A percentile compares a stretch with the other conserved stretches of the same genome.
Conservation (phyloP, 2,329 filamentous ascomycete genomes). For the Rutstroemia sp. region DNA sequence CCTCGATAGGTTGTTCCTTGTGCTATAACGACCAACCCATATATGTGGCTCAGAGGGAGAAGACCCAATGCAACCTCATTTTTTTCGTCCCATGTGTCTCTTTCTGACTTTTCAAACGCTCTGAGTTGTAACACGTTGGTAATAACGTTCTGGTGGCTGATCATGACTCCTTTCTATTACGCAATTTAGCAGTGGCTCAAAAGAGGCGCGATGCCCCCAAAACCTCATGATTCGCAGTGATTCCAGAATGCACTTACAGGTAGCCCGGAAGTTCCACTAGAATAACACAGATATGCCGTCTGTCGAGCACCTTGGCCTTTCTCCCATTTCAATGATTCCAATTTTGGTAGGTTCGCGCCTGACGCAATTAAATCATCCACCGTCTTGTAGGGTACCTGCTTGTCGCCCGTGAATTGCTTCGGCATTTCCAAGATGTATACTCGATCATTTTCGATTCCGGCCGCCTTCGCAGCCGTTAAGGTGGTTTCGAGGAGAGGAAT, state of each 20-base stretch:
- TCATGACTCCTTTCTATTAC: conserved; percentile 69
- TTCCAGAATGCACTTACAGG: conserved; percentile 47
- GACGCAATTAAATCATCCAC: conserved; percentile 64
- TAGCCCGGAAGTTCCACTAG: conserved; percentile 36
- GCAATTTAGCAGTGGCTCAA: neutral
- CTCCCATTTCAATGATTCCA: conserved; percentile 52
- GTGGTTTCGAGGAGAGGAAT: conserved; percentile 58
- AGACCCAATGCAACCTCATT: conserved; percentile 50
- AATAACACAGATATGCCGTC: conserved; percentile 74
- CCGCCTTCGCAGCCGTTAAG: conserved; percentile 58
- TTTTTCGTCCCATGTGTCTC: conserved; percentile 30
- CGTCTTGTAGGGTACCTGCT: conserved; percentile 53
- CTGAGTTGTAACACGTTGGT: conserved; percentile 50
- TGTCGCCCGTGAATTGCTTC: conserved; percentile 41
- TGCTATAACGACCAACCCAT: conserved; percentile 64
- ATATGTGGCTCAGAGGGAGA: conserved; percentile 85
- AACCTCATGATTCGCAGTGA: neutral
- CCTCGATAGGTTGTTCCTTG: conserved; percentile 61
- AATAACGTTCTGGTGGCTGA: conserved; percentile 77
- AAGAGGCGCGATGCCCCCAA: neutral
- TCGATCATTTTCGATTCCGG: conserved; percentile 60
- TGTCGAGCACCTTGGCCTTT: conserved; percentile 60
- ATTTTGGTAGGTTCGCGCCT: conserved; percentile 45
- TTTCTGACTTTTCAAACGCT: conserved; percentile 44
- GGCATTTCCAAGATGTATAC: conserved; percentile 69